Percentiles rank a stretch among this genome's conserved stretches.
Conservation (phyloP, 345 rosid species). For the Citrus sinensis region DNA sequence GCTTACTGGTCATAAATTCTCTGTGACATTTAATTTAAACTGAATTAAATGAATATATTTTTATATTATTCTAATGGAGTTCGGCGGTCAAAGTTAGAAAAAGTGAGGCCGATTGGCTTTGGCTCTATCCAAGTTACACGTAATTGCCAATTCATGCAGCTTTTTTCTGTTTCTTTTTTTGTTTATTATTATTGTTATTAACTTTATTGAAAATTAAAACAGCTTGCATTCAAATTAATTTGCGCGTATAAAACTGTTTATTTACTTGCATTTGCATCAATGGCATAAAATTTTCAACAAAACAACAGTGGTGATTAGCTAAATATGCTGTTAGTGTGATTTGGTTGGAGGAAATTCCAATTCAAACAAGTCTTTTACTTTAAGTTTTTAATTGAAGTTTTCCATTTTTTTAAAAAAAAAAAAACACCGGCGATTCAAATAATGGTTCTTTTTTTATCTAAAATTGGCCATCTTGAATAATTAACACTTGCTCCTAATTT, state of each 20-base stretch:
- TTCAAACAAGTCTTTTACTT: too few relatives aligned
- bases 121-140: neutral
- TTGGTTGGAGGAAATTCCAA: too few relatives aligned
- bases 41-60: neutral
- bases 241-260: neutral
- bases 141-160: neutral
- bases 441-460: too few relatives aligned
- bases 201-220: neutral
- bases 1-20: slow-evolving; percentile 14
- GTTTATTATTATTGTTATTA: too few relatives aligned
- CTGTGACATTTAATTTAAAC: neutral
- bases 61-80: neutral
- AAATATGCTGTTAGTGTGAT: too few relatives aligned
- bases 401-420: too few relatives aligned
- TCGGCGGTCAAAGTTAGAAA: slow-evolving; percentile 13
- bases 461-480: too few relatives aligned
- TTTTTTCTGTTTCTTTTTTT: too few relatives aligned
- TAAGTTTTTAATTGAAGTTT: too few relatives aligned
- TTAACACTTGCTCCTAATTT: too few relatives aligned
- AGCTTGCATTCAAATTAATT: neutral
- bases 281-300: neutral
- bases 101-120: neutral
- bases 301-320: too few relatives aligned
- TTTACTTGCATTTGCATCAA: neutral
- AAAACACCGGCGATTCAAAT: too few relatives aligned